phyloP scores from a whole-genome alignment of 2,329 filamentous ascomycete species.

The Neurospora crassa region DNA sequence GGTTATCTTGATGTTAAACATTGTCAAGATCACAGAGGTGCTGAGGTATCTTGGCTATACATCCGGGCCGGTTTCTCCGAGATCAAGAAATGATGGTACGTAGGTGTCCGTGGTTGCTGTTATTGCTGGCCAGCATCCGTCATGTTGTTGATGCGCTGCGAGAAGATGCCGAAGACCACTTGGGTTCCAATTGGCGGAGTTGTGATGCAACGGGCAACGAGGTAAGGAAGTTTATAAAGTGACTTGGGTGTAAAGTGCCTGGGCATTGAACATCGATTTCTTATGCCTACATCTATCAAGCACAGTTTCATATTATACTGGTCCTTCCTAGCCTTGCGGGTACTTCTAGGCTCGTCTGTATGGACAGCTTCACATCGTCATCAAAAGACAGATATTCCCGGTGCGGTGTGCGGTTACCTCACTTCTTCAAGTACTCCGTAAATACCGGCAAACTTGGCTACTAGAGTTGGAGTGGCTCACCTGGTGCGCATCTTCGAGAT shows the following conservation, averaged over 20 bases:
- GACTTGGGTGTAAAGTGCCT: neutral
- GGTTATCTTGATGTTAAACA: neutral
- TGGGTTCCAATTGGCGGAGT: neutral
- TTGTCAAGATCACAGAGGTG: neutral
- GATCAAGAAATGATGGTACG: neutral
- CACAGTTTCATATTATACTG: neutral
- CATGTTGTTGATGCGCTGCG: neutral
- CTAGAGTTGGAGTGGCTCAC: neutral
- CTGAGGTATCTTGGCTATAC: neutral
- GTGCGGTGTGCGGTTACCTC: neutral
- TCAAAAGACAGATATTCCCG: neutral
- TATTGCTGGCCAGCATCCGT: neutral
- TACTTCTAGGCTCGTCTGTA: neutral
- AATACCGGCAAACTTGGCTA: neutral
- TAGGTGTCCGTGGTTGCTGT: neutral
- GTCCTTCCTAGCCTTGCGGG: neutral
- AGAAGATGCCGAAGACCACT: neutral
- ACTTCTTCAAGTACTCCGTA: neutral
- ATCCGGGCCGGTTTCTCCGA: neutral
- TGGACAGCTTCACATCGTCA: neutral
- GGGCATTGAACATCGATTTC: neutral
- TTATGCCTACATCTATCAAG: neutral
- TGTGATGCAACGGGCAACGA: neutral
- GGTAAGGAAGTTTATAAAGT: neutral
- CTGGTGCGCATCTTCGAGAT: neutral